A percentile compares a stretch with the other conserved stretches of the same genome.
These are phyloP conservation scores for Rhodotorula kratochvilovae DNA, from an alignment of 768 basidiomycete genomes.

Conservation along the genomic window DNA sequence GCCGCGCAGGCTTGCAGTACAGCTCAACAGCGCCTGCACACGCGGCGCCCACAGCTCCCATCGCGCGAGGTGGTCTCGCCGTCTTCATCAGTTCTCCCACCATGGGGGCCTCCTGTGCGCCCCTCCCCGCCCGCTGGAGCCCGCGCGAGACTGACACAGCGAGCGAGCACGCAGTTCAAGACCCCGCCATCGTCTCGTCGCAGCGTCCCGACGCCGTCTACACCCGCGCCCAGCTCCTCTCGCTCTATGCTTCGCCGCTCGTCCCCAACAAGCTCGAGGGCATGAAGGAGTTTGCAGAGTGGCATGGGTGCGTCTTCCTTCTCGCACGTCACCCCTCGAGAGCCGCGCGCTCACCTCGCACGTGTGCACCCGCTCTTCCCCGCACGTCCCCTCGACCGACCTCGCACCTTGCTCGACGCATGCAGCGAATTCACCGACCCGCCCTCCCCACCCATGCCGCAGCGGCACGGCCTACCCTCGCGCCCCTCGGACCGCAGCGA, in stretches of 20 bases:
- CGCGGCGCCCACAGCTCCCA: too few species aligned
- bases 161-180: not conserved
- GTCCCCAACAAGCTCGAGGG: constrained; percentile 29
- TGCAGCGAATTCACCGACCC: constrained; percentile 28
- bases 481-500: not conserved
- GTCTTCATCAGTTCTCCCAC: too few species aligned
- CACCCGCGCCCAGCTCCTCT: constrained; percentile 17
- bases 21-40: too few species aligned
- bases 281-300: constrained; percentile 36
- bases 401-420: fast-evolving
- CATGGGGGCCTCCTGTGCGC: too few species aligned
- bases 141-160: too few species aligned
- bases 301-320: constrained; percentile 27
- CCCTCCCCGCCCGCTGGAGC: too few species aligned
- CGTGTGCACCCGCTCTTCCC: not conserved
- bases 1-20: too few species aligned
- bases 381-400: not conserved
- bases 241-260: constrained; percentile 27
- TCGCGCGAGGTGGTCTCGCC: too few species aligned
- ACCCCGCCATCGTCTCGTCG: constrained; percentile 4
- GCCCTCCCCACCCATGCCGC: constrained; percentile 9
- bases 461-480: constrained; percentile 11
- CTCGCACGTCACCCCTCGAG: not conserved
- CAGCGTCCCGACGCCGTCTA: constrained; percentile 4
- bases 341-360: too few species aligned